A percentile compares a stretch with the other conserved stretches of the same genome.
These are phyloP conservation scores for Davidsoniella eucalypti DNA, from an alignment of 2,329 filamentous ascomycete species.

Conservation along the genomic window DNA sequence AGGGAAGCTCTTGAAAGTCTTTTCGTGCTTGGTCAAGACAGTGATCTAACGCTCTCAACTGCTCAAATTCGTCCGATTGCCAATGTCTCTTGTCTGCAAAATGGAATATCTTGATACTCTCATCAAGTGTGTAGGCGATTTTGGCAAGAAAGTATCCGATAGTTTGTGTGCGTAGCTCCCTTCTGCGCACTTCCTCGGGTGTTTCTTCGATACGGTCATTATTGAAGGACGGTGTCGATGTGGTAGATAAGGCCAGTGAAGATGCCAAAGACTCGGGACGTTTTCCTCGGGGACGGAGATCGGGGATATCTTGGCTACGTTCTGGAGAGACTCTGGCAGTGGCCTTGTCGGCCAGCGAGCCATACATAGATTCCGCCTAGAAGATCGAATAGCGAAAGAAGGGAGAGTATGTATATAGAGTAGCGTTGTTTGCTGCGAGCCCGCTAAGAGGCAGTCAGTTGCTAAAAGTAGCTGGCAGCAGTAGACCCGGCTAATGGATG, in stretches of 20 bases:
- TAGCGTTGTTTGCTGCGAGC: too few species aligned
- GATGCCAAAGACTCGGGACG: constrained; percentile 7
- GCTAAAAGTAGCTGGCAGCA: too few species aligned
- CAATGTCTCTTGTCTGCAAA: constrained; percentile 42
- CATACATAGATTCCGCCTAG: constrained; percentile 8
- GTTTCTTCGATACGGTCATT: neutral
- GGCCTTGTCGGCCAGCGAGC: constrained; percentile 8
- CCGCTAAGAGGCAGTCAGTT: too few species aligned
- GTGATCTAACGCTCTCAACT: constrained; percentile 36
- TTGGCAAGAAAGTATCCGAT: constrained; percentile 41
- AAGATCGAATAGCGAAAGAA: too few species aligned
- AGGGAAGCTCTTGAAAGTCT: constrained; percentile 42
- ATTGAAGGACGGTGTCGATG: neutral
- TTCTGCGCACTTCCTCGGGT: constrained; percentile 14
- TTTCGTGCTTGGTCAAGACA: constrained; percentile 42
- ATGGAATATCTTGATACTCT: constrained; percentile 36
- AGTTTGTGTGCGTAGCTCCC: constrained; percentile 28
- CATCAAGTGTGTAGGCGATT: constrained; percentile 37
- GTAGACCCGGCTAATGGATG: too few species aligned
- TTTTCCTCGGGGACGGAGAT: constrained; percentile 10
- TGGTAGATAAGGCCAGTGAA: constrained; percentile 1
- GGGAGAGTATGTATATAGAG: too few species aligned
- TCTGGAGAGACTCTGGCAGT: neutral
- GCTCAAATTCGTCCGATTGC: constrained; percentile 43
- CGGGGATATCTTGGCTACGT: neutral